Evolutionary conservation across 2,329 filamentous ascomycete species (phyloP), one percentile per base, ranked within the genome.

Genomic region (Sporothrix dimorphospora): DNA sequence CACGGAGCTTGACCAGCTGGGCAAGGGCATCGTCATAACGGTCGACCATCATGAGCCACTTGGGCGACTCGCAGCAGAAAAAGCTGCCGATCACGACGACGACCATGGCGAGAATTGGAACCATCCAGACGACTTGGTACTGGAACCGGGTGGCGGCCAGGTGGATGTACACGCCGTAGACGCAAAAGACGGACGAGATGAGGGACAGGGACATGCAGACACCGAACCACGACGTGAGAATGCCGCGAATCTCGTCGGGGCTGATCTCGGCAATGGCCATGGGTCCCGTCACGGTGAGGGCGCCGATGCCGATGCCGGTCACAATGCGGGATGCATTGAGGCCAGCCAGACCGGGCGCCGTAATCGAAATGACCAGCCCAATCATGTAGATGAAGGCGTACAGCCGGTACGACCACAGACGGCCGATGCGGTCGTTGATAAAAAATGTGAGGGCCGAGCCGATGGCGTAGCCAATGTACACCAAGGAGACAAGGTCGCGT

Each of bases 251-350:
- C 27, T 82, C 77, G 70, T 84, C 85, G 19, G 85, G 85, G 0
- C 82, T 80, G 80, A 84, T 83, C 77, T 85, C 84, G 27, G 80
- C 80, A 34, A 78, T 80, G 75, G 81, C 84, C 76, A 85, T 82
- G 65, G 84, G 84, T n/a, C 84, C 82, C 49, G 84, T 79, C 69
- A 82, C 81, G 3, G 81, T 82, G 9, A 81, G 80, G 68, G 81
- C 78, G 11, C 82, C 82, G 5, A 83, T 78, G 40, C 82, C 80
- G 16, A 81, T 73, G 8, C 79, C 80, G 2, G 79, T 76, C 21
- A 77, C 75, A 2, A 81, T 79, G 14, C 82, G 80, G 11, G 79
- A 82, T 9, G 79, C 81, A 63, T 83, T 83, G 72, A 81, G 81
- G 4, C 49, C 45, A 2, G 66, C 34, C 1, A 73, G 59, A 24